A percentile compares a stretch with the other conserved stretches of the same genome.
phyloP scores from a whole-genome alignment of 305 asterid species.

The Fraxinus sp. region DNA sequence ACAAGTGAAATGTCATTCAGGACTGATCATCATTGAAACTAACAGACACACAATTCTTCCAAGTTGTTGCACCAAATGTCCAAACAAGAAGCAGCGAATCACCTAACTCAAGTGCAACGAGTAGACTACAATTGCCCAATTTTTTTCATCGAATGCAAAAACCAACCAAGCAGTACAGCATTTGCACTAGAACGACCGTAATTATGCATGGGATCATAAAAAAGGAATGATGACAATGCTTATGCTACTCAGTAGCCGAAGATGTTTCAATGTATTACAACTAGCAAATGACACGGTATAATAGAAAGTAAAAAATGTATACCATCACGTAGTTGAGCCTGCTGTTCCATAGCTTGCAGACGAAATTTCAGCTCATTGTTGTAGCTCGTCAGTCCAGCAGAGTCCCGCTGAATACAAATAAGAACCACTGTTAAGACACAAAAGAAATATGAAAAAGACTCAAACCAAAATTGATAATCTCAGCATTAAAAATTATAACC shows the following conservation, averaged over 20 bases:
- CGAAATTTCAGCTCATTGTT: slow-evolving; percentile 86
- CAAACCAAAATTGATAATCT: not conserved
- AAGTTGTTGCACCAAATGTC: not conserved
- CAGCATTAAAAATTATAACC: slow-evolving; percentile 40
- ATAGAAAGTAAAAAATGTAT: not conserved
- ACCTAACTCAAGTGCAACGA: not conserved
- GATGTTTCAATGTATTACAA: not conserved
- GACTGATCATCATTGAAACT: not conserved
- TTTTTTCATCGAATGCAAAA: not conserved
- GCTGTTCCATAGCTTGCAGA: slow-evolving; percentile 89
- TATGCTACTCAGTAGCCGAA: not conserved
- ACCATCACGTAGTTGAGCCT: slow-evolving; percentile 92
- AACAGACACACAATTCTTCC: not conserved
- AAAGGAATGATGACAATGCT: not conserved
- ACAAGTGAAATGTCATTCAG: not conserved
- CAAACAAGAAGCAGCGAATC: not conserved
- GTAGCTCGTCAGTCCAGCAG: slow-evolving; percentile 75
- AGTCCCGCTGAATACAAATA: slow-evolving; percentile 64
- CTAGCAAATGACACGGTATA: not conserved
- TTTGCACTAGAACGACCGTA: not conserved
- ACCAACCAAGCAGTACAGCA: not conserved
- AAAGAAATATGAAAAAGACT: not conserved
- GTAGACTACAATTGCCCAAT: not conserved
- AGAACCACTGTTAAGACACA: slow-evolving; percentile 1
- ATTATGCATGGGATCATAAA: not conserved